These are phyloP conservation scores for Candida freyschussii DNA, from an alignment of 1,139 yeast species.

Conservation along the genomic window DNA sequence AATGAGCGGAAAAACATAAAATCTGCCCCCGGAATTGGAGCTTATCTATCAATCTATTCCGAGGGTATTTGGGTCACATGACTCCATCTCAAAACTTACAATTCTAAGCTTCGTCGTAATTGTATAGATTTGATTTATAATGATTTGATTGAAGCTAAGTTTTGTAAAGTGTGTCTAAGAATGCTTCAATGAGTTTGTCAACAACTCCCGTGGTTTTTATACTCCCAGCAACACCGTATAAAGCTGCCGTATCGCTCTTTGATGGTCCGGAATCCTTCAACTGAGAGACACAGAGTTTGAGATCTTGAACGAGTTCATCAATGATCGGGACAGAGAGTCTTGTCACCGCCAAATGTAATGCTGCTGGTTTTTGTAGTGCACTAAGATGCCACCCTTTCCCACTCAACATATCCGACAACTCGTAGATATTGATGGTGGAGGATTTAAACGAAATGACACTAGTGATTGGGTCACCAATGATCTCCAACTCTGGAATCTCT, in stretches of 20 bases:
- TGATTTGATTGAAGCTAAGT: too few relatives aligned
- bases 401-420: slow-evolving; percentile 63
- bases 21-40: neutral
- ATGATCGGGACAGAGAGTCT: slow-evolving; percentile 59
- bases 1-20: too few relatives aligned
- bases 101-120: too few relatives aligned
- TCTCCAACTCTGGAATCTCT: slow-evolving; percentile 49
- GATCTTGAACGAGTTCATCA: slow-evolving; percentile 54
- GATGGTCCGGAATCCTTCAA: slow-evolving; percentile 28
- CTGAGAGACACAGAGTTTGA: slow-evolving; percentile 45
- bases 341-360: slow-evolving; percentile 86
- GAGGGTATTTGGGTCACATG: too few relatives aligned
- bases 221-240: slow-evolving; percentile 95
- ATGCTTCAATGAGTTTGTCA: slow-evolving; percentile 69
- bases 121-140: too few relatives aligned
- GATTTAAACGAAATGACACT: slow-evolving; percentile 80
- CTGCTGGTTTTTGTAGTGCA: slow-evolving; percentile 83
- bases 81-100: too few relatives aligned
- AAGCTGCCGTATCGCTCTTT: slow-evolving; percentile 67
- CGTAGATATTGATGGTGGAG: slow-evolving; percentile 58
- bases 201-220: slow-evolving; percentile 83
- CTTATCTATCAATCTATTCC: slow-evolving; percentile 4
- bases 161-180: slow-evolving; percentile 76
- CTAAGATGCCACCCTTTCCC: slow-evolving; percentile 86
- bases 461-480: slow-evolving; percentile 80